Evolutionary conservation across 768 basidiomycete genomes (phyloP), one percentile per base, ranked within the genome.

Genomic region (Russula sp.): DNA sequence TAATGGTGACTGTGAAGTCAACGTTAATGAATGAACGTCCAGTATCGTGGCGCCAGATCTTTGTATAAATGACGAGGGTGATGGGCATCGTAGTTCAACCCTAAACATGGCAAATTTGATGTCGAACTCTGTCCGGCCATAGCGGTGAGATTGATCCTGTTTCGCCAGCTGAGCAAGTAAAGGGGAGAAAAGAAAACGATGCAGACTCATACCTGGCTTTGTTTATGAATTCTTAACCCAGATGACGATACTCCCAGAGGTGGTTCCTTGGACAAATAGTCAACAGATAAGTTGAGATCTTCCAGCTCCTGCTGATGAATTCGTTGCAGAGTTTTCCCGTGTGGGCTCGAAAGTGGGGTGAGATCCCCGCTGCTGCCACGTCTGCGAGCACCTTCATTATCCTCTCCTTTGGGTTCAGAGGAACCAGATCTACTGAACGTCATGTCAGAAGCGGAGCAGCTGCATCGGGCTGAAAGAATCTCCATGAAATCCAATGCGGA

Each of bases 11-110:
- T 34, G 51, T 42, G 73, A 77, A 53, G 69, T 72, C 18, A 86
- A 61, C 7, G 60, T 70, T 22, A 89, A 65, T 56, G 77, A 75
- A 68, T 85, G 82, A 1, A 89, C 55, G 67, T 91, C 88, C 38
- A 89, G 32, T 16, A 88, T 73, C 5, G 90, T 63, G 29, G 82
- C 81, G 5, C 93, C 91, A 47, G 91, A 91, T 29, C 88, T 82
- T 18, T 76, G 77, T 7, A 69, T 42, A 29, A 66, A 72, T 1
- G 70, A 70, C 20, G 75, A 70, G 5, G 85, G 84, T 35, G 90
- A 77, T 6, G 86, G 84, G 69, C 82, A 85, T 50, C 88, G 82
- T 52, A 87, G 69, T 69, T 93, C 81, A 22, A 87, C 48, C 20
- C 93, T 83, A 48, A 93, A 69, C 73, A 86, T 75, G 14, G 81